Evolutionary conservation across 2,329 filamentous ascomycete genomes (phyloP).

Genomic region (Aureobasidium vineae): DNA sequence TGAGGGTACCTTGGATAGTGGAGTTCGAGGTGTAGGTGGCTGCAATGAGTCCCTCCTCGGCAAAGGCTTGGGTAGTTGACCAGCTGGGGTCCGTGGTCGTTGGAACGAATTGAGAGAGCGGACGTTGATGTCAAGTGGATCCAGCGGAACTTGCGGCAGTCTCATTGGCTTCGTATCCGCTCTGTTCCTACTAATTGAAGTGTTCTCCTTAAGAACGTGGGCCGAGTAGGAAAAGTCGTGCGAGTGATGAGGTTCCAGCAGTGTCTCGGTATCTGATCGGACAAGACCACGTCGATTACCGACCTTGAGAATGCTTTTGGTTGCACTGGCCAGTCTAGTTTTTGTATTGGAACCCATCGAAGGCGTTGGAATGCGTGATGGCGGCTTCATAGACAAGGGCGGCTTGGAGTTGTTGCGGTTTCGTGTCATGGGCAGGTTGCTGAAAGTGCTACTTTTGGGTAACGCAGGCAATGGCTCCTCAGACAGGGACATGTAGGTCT

Average conservation of each 20-base stretch:
- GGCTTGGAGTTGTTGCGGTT: not conserved
- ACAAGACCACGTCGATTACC: constrained; percentile 27
- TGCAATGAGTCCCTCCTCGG: not conserved
- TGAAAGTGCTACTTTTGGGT: constrained; percentile 40
- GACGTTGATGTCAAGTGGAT: not conserved
- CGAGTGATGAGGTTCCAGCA: constrained; percentile 31
- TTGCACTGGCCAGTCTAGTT: constrained; percentile 25
- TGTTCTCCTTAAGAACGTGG: constrained; percentile 39
- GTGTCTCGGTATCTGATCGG: constrained; percentile 39
- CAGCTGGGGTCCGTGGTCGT: not conserved
- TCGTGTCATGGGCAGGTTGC: constrained; percentile 38
- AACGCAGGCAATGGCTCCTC: constrained; percentile 38
- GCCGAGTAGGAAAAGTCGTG: constrained; percentile 27
- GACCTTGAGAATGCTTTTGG: constrained; percentile 26
- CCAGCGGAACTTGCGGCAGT: not conserved
- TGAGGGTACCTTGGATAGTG: not conserved
- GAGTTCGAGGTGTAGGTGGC: not conserved
- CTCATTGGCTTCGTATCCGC: not conserved
- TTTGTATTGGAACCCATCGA: not conserved
- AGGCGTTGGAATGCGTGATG: constrained; percentile 25
- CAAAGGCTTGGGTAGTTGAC: not conserved
- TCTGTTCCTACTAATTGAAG: constrained; percentile 35
- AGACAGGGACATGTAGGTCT: constrained; percentile 38
- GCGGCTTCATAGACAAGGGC: not conserved
- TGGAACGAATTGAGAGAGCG: not conserved